phyloP scores from a whole-genome alignment of 2,329 filamentous ascomycete genomes.

The Aplosporella prunicola region DNA sequence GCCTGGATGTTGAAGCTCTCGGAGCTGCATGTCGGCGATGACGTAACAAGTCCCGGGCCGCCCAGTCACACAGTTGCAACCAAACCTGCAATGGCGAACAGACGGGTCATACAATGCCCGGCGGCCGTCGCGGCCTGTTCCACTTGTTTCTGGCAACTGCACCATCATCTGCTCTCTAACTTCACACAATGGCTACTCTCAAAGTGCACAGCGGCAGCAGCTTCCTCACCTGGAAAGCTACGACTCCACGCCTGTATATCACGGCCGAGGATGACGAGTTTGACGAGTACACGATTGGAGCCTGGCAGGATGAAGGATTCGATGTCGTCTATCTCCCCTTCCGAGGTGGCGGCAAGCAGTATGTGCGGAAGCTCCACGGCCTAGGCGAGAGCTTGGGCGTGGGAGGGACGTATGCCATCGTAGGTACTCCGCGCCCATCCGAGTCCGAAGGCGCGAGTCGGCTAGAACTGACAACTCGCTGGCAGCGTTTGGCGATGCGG shows the following conservation, averaged over 20 bases:
- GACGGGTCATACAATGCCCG: too few relatives aligned
- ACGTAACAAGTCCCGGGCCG: too few relatives aligned
- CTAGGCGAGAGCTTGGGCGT: slow-evolving; percentile 46
- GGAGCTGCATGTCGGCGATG: too few relatives aligned
- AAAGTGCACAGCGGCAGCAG: slow-evolving; percentile 11
- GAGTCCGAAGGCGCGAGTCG: not conserved
- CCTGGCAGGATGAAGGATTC: slow-evolving; percentile 54
- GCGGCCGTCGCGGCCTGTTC: too few relatives aligned
- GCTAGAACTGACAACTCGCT: not conserved
- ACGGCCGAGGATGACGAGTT: slow-evolving; percentile 47
- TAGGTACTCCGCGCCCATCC: too few relatives aligned
- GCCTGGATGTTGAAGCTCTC: too few relatives aligned
- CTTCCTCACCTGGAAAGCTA: slow-evolving; percentile 32
- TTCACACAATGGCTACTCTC: slow-evolving; percentile 7
- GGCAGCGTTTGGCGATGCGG: slow-evolving; percentile 50
- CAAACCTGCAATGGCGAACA: too few relatives aligned
- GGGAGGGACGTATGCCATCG: slow-evolving; percentile 53
- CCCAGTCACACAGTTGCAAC: too few relatives aligned
- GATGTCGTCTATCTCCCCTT: slow-evolving; percentile 47
- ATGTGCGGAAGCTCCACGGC: slow-evolving; percentile 38
- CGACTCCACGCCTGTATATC: slow-evolving; percentile 38
- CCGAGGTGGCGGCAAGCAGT: slow-evolving; percentile 39
- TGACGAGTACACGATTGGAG: slow-evolving; percentile 42
- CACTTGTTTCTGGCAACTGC: too few relatives aligned
- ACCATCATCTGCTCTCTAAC: slow-evolving; percentile 1